Conservation (phyloP, 176 grass and related monocot species). For the Carex kokanica region DNA sequence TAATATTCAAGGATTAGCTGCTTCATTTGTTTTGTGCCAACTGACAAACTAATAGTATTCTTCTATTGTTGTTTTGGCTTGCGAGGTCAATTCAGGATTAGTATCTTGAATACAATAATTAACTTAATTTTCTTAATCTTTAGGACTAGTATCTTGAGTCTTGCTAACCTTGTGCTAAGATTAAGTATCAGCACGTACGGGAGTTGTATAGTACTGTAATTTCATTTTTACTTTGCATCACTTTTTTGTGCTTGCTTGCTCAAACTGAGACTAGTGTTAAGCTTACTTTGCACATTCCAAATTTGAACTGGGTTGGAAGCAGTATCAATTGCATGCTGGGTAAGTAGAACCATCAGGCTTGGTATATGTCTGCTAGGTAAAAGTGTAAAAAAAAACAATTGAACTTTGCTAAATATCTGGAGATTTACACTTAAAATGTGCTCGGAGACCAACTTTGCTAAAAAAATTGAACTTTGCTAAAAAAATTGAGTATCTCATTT, state of each 20-base stretch:
- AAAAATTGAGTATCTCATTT: too few relatives aligned
- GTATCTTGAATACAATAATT: not conserved
- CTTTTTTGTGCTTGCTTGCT: not conserved
- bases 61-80: not conserved
- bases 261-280: constrained; percentile 4
- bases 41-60: not conserved
- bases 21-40: not conserved
- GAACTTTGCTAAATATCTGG: not conserved
- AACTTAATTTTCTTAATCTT: not conserved
- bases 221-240: not conserved
- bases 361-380: not conserved
- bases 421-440: not conserved
- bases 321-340: not conserved
- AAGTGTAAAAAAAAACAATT: too few relatives aligned
- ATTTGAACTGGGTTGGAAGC: not conserved
- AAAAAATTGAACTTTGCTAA: too few relatives aligned
- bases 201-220: not conserved
- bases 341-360: too few relatives aligned
- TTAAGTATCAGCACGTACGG: not conserved
- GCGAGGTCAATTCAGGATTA: not conserved
- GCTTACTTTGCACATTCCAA: not conserved
- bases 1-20: not conserved
- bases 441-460: too few relatives aligned
- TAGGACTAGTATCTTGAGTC: not conserved
- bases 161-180: not conserved